Base-by-base conservation (phyloP, 2,329 filamentous ascomycete species). In the Epichloe baconii region DNA sequence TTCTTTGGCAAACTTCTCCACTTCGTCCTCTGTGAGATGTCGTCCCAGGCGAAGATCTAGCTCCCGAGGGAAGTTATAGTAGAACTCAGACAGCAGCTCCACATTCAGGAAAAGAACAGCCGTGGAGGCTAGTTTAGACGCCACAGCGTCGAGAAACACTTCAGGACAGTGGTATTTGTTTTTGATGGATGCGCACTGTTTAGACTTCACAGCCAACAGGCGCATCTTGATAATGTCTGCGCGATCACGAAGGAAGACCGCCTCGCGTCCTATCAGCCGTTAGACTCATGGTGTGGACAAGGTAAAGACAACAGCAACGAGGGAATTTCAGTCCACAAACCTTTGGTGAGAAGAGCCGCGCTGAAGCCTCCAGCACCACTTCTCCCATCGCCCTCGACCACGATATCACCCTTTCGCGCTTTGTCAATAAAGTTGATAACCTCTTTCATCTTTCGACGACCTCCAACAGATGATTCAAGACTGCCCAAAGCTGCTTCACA, bases 151-250 rank as follows among this genome's bases (percentile, higher is more conserved):
- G n/a, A 98, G 80, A 73, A 98, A 98, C 15, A 98, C 80, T 65
- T 98, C 93, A 0, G 93, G 93, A 63, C 93, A 98, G 70, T 93
- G 82, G 70, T 97, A 96, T 72, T 96, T 96, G 73, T 95, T 95
- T 62, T 85, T 84, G 58, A 84, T 76, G 57, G 73, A 80, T 53
- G 82, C 78, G 69, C 93, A 98, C 69, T 95, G 90, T 66, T 91
- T 88, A 15, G 87, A 93, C 66, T 91, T 93, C 52, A 95, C 77
- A 43, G 93, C 93, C 52, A 86, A 67, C 37, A 97, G 77, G 19
- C 93, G 86, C 82, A 97, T 88, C 65, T 86, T 89, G 65, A 98
- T 81, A 51, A 96, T 85, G 55, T 91, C 86, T 21, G 89, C 83
- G 40, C 93, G 85, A 64, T 97, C 91, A 34, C 89, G 87, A 46